phyloP scores from a whole-genome alignment of 1,139 yeast species.

The Lodderomyces elongisporus region DNA sequence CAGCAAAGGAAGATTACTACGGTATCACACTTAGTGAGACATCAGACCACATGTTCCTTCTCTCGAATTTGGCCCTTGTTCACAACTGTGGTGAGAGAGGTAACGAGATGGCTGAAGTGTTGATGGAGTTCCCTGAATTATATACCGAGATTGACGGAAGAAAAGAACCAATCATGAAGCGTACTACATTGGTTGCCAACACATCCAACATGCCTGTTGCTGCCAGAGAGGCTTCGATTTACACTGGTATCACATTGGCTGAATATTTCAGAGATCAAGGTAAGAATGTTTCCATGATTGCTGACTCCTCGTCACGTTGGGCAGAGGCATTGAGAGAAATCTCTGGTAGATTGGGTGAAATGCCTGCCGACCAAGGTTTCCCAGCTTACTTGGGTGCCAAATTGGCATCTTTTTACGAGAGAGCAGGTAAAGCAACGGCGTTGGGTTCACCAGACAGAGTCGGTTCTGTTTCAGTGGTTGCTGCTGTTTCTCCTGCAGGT shows the following conservation, averaged over 20 bases:
- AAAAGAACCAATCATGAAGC: slow-evolving; percentile 98
- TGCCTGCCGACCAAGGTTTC: slow-evolving; percentile 99
- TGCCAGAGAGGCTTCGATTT: slow-evolving; percentile 98
- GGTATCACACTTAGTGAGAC: slow-evolving; percentile 34
- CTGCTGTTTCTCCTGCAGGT: slow-evolving; percentile 99
- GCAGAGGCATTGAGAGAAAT: slow-evolving; percentile 99
- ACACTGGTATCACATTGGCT: slow-evolving; percentile 97
- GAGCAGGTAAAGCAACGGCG: slow-evolving; percentile 97
- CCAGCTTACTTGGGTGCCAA: slow-evolving; percentile 99
- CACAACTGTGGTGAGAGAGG: slow-evolving; percentile 80
- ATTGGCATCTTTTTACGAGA: slow-evolving; percentile 96
- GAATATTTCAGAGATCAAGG: slow-evolving; percentile 99
- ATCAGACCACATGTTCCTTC: slow-evolving; percentile 37
- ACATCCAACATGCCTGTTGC: slow-evolving; percentile 99
- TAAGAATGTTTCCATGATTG: slow-evolving; percentile 98
- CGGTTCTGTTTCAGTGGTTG: slow-evolving; percentile 98
- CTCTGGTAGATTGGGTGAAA: slow-evolving; percentile 99
- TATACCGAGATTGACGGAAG: slow-evolving; percentile 86
- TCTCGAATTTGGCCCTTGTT: slow-evolving; percentile 30
- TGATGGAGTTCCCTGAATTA: slow-evolving; percentile 99
- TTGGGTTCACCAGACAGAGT: slow-evolving; percentile 94
- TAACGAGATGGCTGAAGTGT: slow-evolving; percentile 98
- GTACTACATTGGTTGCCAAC: slow-evolving; percentile 97
- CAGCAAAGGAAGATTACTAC: slow-evolving; percentile 27
- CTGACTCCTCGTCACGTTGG: slow-evolving; percentile 99